These are phyloP conservation scores for Thermoascus crustaceus DNA, from an alignment of 2,329 filamentous ascomycete species.

Conservation along the genomic window DNA sequence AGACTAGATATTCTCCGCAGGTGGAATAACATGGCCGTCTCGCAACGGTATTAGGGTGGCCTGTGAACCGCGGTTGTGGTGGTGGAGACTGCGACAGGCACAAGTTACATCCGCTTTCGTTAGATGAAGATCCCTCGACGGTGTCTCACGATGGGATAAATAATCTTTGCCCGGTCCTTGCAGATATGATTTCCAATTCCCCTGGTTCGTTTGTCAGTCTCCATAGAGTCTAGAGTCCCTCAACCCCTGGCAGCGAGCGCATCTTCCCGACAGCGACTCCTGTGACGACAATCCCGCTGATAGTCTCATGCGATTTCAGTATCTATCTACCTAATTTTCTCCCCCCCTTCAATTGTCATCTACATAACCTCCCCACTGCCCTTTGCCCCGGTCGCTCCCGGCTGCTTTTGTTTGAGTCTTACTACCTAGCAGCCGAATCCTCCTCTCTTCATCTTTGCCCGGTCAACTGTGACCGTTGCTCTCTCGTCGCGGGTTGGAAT, in stretches of 20 bases:
- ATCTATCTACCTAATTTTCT: no score
- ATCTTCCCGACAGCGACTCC: constrained; percentile 1
- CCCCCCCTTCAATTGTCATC: constrained; percentile 1
- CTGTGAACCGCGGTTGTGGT: no score
- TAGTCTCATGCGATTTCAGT: neutral
- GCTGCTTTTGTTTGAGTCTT: neutral
- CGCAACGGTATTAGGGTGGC: no score
- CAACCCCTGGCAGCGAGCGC: neutral
- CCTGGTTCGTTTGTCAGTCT: neutral
- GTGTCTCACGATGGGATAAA: constrained; percentile 2
- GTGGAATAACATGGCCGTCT: no score
- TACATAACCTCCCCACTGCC: constrained; percentile 1
- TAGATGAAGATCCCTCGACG: neutral
- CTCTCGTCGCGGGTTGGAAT: neutral
- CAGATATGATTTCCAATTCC: neutral
- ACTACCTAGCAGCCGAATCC: neutral
- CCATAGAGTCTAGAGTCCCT: neutral
- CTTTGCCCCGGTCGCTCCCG: constrained; percentile 1
- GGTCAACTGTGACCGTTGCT: no score
- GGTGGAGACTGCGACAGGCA: no score
- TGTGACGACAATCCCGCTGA: neutral
- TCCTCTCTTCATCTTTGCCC: neutral
- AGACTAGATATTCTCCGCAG: no score
- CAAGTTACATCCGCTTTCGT: constrained; percentile 1
- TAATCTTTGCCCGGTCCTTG: constrained; percentile 2